Evolutionary conservation across 2,329 filamentous ascomycete genomes (phyloP).

Genomic region (Cordyceps cateniannulata): DNA sequence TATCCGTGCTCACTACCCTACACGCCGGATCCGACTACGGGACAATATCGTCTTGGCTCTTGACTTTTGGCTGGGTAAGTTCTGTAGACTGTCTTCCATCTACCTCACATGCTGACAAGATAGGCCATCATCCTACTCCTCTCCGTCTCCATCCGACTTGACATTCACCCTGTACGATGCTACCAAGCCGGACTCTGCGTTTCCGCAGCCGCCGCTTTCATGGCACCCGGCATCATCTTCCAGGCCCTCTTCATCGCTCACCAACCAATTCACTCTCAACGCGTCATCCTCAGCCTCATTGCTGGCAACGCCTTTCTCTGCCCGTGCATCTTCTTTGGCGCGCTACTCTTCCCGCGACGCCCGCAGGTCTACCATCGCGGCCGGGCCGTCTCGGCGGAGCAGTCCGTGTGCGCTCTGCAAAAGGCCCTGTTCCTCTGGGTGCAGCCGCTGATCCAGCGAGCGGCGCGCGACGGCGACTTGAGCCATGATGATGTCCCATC

Average conservation of each 20-base stretch:
- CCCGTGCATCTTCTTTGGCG: conserved; percentile 40
- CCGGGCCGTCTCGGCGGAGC: background rate
- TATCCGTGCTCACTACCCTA: conserved; percentile 49
- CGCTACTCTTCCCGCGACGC: conserved; percentile 35
- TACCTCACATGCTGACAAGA: background rate
- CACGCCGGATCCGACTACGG: conserved; percentile 27
- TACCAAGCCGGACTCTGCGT: conserved; percentile 48
- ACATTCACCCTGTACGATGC: conserved; percentile 41
- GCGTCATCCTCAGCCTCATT: conserved; percentile 20
- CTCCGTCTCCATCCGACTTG: conserved; percentile 40
- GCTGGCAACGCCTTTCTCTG: conserved; percentile 34
- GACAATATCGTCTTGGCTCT: conserved; percentile 52
- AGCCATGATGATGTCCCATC: background rate
- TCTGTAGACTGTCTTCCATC: background rate
- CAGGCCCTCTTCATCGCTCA: conserved; percentile 27
- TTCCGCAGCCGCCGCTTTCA: conserved; percentile 40
- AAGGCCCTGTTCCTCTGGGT: conserved; percentile 1
- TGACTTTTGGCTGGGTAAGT: conserved; percentile 56
- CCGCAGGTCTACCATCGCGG: conserved; percentile 13
- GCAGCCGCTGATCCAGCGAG: background rate
- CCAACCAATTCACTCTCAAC: background rate
- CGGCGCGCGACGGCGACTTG: background rate
- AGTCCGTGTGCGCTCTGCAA: background rate
- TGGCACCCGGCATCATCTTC: conserved; percentile 40
- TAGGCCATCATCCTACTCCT: conserved; percentile 48